Base-by-base conservation (phyloP, 768 basidiomycete species). In the Mycena chlorophos region DNA sequence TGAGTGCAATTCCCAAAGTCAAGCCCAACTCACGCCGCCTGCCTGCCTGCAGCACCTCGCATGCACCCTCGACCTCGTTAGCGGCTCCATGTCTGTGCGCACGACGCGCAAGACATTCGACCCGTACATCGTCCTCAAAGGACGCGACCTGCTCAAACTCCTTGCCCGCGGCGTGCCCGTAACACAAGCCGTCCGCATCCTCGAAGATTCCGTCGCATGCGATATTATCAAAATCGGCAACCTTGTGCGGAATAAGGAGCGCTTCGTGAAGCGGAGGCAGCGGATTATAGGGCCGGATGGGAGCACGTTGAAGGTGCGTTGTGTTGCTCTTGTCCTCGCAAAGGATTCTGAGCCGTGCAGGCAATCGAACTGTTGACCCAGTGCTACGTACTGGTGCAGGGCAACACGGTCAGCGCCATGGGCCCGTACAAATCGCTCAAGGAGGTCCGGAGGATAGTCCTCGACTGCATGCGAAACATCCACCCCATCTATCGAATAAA, bases 401-500 rank as follows among this genome's bases (percentile, higher is more conserved):
- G 97, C 59, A 98, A 84, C 71, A 99, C 97, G 1, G 97, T 99
- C 54, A 93, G 94, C 49, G 94, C 93, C 13, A 98, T 98, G 94
- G 97, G 97, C 3, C 89, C 94, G 0, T 90, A 89, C 76, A 97
- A 96, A 67, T 88, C 89, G 0, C 77, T 99, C 19, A 98, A 98
- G 70, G 97, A 99, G 72, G 96, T 99, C 12, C 81, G 97, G 55
- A 75, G 95, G 63, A 98, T 98, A 58, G 84, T 99, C n/a, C 71
- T 98, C 38, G 97, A 99, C 68, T 99, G 97, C 76, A 98, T 99
- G 97, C 94, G 89, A 75, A 99, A 99, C 69, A 89, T 98, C 51
- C 97, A 99, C 67, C 97, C 97, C 1, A 98, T 99, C 68, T 99
- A 99, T 69, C 87, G 94, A 64, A 99, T 99, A 73, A 99, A 99